Base-by-base conservation (phyloP, 352 stramenopile genomes). In the Pythium vanterpoolii region DNA sequence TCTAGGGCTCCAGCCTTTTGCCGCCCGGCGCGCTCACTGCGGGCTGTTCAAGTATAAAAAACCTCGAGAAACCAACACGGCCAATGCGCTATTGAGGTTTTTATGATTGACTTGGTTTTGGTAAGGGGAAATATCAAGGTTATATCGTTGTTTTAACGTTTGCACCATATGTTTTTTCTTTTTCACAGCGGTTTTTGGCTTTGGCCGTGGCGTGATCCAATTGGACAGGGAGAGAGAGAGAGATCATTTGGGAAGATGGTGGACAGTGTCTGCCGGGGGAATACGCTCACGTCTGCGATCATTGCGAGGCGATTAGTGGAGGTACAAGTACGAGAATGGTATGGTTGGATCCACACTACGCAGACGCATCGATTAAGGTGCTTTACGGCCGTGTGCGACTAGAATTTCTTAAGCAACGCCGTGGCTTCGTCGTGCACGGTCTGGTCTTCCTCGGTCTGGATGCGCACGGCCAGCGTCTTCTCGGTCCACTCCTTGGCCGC, bases 401-500 rank as follows among this genome's bases (percentile, higher is more conserved):
- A 71, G 30, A 75, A 60, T 49, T 71, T 75, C 55, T 63, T 62
- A n/a, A 65, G 52, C 49, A 93, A 64, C 8, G 76, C 72, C 18
- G 71, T 53, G n/a, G 83, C 83, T 59, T 95, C 83, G 36, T 84
- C 73, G 13, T 95, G 83, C 7, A 74, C 74, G 34, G 63, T 77
- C 56, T 85, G 63, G 60, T 95, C 86, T 62, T 93, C 83, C 46
- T 93, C 79, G 10, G 48, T 77, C 26, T 65, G 47, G 18, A 74
- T 54, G 10, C 79, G 73, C 46, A 91, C 72, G 1, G 69, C 72
- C n/a, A 91, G 66, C 49, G 82, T 69, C 69, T 90, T 90, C 54
- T 76, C 55, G 18, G 74, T 62, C 86, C 86, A 96, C n/a, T 88
- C 68, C 68, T 90, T 87, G 28, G 86, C 76, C 39, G 70, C 69